phyloP scores from a whole-genome alignment of 2,329 filamentous ascomycete species.

The Emergomyces pasteurianus region DNA sequence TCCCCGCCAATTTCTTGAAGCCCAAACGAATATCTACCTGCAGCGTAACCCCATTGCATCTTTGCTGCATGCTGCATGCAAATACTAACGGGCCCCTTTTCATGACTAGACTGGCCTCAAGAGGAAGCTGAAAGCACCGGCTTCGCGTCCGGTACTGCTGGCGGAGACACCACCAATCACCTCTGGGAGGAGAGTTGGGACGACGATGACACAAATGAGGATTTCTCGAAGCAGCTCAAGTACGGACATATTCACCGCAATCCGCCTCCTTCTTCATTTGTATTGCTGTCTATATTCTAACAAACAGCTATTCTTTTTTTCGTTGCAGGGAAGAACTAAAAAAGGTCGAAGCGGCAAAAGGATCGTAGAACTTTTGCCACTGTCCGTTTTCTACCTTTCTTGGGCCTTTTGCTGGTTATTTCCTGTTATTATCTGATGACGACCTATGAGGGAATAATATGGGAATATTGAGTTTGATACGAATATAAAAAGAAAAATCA shows the following conservation, averaged over 20 bases:
- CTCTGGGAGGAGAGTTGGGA: slow-evolving; percentile 99
- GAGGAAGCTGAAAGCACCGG: slow-evolving; percentile 63
- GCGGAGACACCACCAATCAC: slow-evolving; percentile 55
- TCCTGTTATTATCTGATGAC: background rate
- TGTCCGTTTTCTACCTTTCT: background rate
- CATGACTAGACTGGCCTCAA: slow-evolving; percentile 69
- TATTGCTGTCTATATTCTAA: background rate
- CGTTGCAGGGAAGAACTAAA: slow-evolving; percentile 62
- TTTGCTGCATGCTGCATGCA: background rate
- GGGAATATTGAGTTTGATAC: background rate
- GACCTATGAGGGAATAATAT: background rate
- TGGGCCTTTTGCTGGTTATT: background rate
- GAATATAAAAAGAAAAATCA: background rate
- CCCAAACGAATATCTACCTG: background rate
- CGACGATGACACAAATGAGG: slow-evolving; percentile 91
- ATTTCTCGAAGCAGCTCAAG: slow-evolving; percentile 92
- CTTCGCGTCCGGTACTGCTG: slow-evolving; percentile 6
- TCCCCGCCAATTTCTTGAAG: background rate
- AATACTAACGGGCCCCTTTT: background rate
- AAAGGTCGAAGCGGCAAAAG: slow-evolving; percentile 60
- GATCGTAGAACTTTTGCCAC: slow-evolving; percentile 4
- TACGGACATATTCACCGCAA: slow-evolving; percentile 36
- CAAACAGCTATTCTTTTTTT: background rate
- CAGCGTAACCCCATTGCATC: too few relatives aligned
- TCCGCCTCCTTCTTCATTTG: slow-evolving; percentile 4